These are phyloP conservation scores for Fraxinus excelsior DNA, from an alignment of 257 asterid species.

Conservation along the genomic window DNA sequence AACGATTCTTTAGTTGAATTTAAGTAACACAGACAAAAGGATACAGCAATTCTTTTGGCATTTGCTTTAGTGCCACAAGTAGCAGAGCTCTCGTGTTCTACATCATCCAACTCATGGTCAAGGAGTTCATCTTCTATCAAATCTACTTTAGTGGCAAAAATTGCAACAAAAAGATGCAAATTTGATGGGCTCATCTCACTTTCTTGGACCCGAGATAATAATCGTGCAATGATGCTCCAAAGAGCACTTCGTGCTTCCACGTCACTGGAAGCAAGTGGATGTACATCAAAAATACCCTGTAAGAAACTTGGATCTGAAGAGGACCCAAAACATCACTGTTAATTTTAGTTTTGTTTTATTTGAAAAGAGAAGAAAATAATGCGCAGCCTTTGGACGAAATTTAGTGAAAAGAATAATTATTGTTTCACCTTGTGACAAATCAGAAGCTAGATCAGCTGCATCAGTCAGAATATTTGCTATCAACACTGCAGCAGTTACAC, in stretches of 20 bases:
- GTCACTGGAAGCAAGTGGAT: constrained; percentile 70
- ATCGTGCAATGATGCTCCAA: constrained; percentile 74
- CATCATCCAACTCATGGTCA: constrained; percentile 42
- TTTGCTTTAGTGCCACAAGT: constrained; percentile 31
- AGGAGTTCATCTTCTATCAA: constrained; percentile 68
- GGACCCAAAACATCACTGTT: constrained; percentile 27
- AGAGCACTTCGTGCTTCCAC: constrained; percentile 71
- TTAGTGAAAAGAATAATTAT: constrained; percentile 5
- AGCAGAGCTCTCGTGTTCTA: constrained; percentile 29
- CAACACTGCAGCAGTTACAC: constrained; percentile 77
- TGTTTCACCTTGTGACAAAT: constrained; percentile 60
- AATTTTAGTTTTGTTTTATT: constrained; percentile 7
- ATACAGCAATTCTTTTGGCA: constrained; percentile 59
- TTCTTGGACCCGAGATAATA: constrained; percentile 45
- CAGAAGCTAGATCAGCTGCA: constrained; percentile 51
- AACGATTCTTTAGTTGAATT: neutral
- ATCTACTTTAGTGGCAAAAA: constrained; percentile 58
- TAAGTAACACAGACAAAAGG: constrained; percentile 38
- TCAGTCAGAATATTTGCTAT: constrained; percentile 76
- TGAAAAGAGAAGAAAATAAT: neutral
- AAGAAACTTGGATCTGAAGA: constrained; percentile 61
- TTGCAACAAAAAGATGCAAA: constrained; percentile 51
- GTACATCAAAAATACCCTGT: constrained; percentile 68
- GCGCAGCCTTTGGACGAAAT: constrained; percentile 15
- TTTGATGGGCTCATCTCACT: constrained; percentile 44